Evolutionary conservation across 2,329 filamentous ascomycete species (phyloP), one percentile per base, ranked within the genome.

Genomic region (Emmonsiellopsis sp.): DNA sequence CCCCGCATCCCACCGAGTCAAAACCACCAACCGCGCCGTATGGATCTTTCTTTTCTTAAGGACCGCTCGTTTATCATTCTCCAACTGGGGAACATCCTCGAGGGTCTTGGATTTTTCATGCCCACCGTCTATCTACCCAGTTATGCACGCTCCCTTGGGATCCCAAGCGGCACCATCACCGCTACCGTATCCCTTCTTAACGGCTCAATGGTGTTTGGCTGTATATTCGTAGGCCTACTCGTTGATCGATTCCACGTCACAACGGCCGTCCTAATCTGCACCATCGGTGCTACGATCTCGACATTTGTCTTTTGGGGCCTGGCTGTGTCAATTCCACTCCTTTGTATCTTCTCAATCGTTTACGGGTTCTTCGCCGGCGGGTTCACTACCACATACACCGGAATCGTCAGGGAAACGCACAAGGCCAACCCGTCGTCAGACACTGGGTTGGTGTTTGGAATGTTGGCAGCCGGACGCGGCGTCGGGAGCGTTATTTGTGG

Each of bases 401-500:
- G 72, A 1, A 73, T 77, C 16, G 70, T 76, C 32, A 68, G 65
- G 13, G 69, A 75, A 37, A 70, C 75, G 3, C 64, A 67, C 50
- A 62, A 65, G 40, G 67, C 65, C 45, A 65, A 70, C 13, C 56
- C 59, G 1, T 57, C 54, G 5, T 65, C 71, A 0, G 77, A 80
- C 43, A 65, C 73, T 3, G 73, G 75, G 0, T 73, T 79, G 57
- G 68, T 79, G 1, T 76, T 79, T 54, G 72, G 71, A 0, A 68
- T 74, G 11, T 65, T 80, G 51, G 71, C 71, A 8, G 73, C 73
- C 7, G 77, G 77, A 0, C 74, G 76, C 44, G 78, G 78, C 0
- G 69, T 80, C 16, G 77, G 78, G 3, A 76, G 74, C 61, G 64
- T 81, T 8, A 70, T 74, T 8, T 73, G 70, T 55, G 78, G 78